Evolutionary conservation across 345 rosid species (phyloP), one percentile per base, ranked within the genome.

Genomic region (Aquilaria sinensis): DNA sequence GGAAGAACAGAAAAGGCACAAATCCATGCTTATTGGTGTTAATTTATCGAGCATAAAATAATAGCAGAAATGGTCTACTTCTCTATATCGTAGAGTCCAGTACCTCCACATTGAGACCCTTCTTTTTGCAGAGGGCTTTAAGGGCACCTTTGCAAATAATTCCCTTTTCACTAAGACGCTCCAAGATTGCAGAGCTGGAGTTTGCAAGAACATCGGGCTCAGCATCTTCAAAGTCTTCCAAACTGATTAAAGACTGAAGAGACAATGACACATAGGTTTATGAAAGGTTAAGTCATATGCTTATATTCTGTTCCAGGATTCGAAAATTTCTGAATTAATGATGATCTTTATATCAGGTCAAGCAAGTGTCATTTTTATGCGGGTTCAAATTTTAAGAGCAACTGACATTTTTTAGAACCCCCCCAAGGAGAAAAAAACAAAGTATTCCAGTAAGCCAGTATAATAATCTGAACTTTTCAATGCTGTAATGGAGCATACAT

Each of bases 221-320:
- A 1, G 96, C 97, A 71, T 88, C 97, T 81, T 86, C 94, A 78
- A 88, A 88, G 70, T 90, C 92, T 75, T 84, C 79, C 75, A 90
- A 72, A 65, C 77, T 75, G 71, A 93, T 75, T 56, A 66, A 59
- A 60, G 78, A 76, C 98, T 90, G 94, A 52, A 73, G 49, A 64
- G 46, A 58, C 53, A 75, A 68, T 67, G 58, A 59, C 48, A 77
- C 43, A 45, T 11, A 70, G 30, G 64, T 62, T 74, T 58, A 62
- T 9, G 45, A 53, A 53, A 67, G 2, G 61, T 55, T 29, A 32
- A 8, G 33, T 37, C 12, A 29, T 15, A 51, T 53, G 48, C 37
- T 65, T 54, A 15, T 23, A 23, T 13, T 37, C 51, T n/a, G 49
- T 51, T 52, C 45, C 53, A 49, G 49, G 14, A 48, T 49, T 56